Evolutionary conservation across 352 stramenopile species (phyloP).

Genomic region (Globisporangium paroecandrum): DNA sequence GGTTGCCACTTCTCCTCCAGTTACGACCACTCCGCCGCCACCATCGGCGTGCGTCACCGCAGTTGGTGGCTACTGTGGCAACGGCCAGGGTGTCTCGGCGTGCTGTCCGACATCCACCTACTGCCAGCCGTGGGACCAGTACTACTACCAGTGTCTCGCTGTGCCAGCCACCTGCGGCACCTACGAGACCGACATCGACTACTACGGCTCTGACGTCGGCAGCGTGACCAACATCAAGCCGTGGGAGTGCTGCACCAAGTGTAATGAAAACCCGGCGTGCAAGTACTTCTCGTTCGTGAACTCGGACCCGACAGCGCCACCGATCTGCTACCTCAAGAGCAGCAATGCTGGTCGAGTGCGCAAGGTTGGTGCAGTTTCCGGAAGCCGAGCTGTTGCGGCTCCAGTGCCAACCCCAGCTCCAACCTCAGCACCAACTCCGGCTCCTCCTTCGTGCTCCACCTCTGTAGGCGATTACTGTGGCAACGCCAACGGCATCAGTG

Average conservation of each 20-base stretch:
- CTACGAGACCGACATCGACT: background rate
- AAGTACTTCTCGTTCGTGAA: conserved; percentile 34
- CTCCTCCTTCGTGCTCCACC: too few relatives aligned
- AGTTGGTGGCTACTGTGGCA: conserved; percentile 38
- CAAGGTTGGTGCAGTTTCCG: conserved; percentile 10
- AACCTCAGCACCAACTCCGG: too few relatives aligned
- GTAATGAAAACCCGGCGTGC: conserved; percentile 24
- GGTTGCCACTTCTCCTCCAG: background rate
- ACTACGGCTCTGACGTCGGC: conserved; percentile 20
- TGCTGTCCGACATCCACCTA: conserved; percentile 34
- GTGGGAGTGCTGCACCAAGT: conserved; percentile 33
- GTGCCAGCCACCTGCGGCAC: conserved; percentile 27
- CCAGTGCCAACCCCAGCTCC: background rate
- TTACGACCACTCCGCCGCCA: background rate
- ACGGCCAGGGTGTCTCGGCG: conserved; percentile 22
- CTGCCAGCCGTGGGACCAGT: conserved; percentile 43
- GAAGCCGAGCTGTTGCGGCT: background rate
- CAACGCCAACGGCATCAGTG: conserved; percentile 25
- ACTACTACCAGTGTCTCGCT: conserved; percentile 55
- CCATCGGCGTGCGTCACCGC: background rate
- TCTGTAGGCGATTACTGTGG: conserved; percentile 26
- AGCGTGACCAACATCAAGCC: conserved; percentile 29
- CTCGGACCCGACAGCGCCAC: background rate
- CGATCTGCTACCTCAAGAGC: conserved; percentile 35
- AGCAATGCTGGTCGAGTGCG: conserved; percentile 2